Conservation (phyloP, 225 moss, liverwort and hornwort genomes). For the Polytrichum commune region DNA sequence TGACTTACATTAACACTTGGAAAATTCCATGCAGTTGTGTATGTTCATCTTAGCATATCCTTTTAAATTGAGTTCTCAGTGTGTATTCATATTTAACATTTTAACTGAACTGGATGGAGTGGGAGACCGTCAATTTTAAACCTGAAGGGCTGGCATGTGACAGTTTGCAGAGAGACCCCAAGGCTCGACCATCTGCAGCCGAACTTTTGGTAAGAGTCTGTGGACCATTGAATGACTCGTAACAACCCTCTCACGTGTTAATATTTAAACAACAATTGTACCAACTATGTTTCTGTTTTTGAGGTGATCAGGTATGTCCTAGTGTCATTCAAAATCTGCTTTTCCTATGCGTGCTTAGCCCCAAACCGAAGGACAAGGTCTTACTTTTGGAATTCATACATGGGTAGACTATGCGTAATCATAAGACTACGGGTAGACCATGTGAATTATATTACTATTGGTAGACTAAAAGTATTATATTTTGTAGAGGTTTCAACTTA, state of each 20-base stretch:
- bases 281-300: background rate
- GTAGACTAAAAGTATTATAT: too few relatives aligned
- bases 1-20: background rate
- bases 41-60: background rate
- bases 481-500: too few relatives aligned
- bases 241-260: background rate
- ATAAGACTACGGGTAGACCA: too few relatives aligned
- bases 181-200: constrained; percentile 43
- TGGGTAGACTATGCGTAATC: too few relatives aligned
- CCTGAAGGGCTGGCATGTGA: constrained; percentile 1
- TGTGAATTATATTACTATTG: too few relatives aligned
- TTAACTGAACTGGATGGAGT: too few relatives aligned
- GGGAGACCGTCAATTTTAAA: background rate
- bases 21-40: background rate
- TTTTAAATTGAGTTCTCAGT: background rate
- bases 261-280: background rate
- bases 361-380: background rate
- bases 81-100: background rate
- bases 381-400: background rate
- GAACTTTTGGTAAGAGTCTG: constrained; percentile 58
- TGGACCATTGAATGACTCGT: background rate
- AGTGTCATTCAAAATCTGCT: background rate
- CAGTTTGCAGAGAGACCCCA: constrained; percentile 71
- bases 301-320: background rate
- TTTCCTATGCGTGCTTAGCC: background rate